Conservation (phyloP, 257 asterid species). For the Solanum phureja region DNA sequence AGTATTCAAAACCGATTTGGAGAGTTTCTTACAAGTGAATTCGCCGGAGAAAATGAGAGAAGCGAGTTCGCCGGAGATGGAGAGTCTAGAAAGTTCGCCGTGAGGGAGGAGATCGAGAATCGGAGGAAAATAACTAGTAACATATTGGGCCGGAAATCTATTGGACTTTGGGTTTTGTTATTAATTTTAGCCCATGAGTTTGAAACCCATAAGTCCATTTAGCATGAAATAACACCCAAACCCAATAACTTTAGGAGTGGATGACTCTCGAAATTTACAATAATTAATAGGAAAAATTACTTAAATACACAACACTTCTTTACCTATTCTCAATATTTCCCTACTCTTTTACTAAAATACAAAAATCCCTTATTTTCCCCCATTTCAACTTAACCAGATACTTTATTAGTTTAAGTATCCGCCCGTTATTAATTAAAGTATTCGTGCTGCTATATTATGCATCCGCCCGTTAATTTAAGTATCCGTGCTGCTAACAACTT, state of each 20-base stretch:
- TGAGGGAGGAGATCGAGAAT: neutral
- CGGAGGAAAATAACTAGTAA: neutral
- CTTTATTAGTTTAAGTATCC: no score
- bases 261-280: neutral
- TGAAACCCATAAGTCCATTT: neutral
- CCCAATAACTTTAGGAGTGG: neutral
- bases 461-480: no score
- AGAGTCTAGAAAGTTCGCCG: neutral
- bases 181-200: neutral
- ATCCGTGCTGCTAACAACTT: no score
- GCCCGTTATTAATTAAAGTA: no score
- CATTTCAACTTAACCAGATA: no score
- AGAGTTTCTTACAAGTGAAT: neutral
- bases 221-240: neutral
- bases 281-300: no score
- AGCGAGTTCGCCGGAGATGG: neutral
- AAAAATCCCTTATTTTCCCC: no score
- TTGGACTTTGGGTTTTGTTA: neutral
- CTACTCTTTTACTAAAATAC: no score
- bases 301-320: no score
- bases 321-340: no score
- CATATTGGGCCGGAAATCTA: neutral
- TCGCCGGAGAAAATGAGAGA: neutral
- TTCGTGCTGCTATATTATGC: no score
- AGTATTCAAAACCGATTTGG: neutral